Evolutionary conservation across 352 stramenopile genomes (phyloP).

Genomic region (Globisporangium solare): DNA sequence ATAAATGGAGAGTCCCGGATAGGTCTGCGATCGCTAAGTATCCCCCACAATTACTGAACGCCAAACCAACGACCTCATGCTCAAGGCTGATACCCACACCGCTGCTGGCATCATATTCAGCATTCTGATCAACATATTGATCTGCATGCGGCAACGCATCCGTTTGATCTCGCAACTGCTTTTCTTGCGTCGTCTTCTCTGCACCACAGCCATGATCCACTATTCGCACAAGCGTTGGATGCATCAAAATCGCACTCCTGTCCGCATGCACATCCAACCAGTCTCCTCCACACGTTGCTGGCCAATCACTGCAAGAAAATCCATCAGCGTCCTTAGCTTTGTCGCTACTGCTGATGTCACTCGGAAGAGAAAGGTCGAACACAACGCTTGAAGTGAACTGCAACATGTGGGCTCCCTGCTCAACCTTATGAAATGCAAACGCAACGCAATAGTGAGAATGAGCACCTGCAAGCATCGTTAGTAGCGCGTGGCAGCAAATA

Average conservation of each 20-base stretch:
- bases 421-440: neutral
- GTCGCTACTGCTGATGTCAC: neutral
- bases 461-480: neutral
- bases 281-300: neutral
- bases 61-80: slow-evolving; percentile 19
- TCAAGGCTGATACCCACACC: slow-evolving; percentile 10
- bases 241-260: slow-evolving; percentile 5
- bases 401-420: slow-evolving; percentile 3
- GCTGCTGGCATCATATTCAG: neutral
- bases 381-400: slow-evolving; percentile 8
- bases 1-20: slow-evolving; percentile 21
- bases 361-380: slow-evolving; percentile 4
- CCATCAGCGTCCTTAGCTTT: neutral
- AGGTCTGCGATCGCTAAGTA: slow-evolving; percentile 30
- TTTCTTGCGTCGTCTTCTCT: neutral
- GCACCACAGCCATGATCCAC: neutral
- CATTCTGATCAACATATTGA: neutral
- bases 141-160: neutral
- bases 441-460: neutral
- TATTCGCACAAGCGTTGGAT: neutral
- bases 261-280: neutral
- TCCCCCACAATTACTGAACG: slow-evolving; percentile 29
- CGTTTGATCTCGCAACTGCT: slow-evolving; percentile 1
- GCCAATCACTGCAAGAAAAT: neutral
- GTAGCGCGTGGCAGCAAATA: no score